Base-by-base conservation (phyloP, 2,329 filamentous ascomycete genomes). In the Cercospora janseana region DNA sequence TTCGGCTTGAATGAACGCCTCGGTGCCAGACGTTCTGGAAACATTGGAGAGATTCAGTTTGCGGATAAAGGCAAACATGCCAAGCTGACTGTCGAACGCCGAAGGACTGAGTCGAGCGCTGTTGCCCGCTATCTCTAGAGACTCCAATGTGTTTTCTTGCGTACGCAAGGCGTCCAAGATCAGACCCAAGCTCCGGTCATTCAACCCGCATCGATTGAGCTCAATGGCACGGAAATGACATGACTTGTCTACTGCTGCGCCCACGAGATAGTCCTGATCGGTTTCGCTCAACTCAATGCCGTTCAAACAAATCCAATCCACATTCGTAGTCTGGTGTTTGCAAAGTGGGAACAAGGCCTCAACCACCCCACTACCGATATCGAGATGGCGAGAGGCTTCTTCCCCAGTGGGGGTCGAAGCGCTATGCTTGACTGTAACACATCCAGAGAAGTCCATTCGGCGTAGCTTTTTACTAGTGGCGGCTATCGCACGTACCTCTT, bases 221-320 rank as follows among this genome's bases (percentile, higher is more conserved):
- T 87, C 85, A 13, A 88, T 72, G 1, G 82, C 84, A 40, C 85
- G 79, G 46, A 88, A 73, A 60, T 84, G 81, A 49, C 83, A 85
- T 20, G 73, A 73, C 56, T 78, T 75, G 53, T 86, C 81, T 1
- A 83, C 82, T 7, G 83, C 80, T n/a, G 83, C 82, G 56, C 83
- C 82, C 35, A 86, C 81, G 37, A 85, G 61, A 57, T 79, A 79
- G 55, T 87, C 85, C 46, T 87, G 70, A 66, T 88, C 85, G 0
- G 81, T 81, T 46, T 88, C 85, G 31, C 82, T 83, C n/a, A 88
- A 75, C 52, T 80, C 77, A 54, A 87, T 84, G 9, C 82, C 82
- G 53, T 82, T 87, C 51, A 88, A 68, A 16, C 80, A 75, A 46
- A 88, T 78, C 84, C 85, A 88, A 63, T 86, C 82, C 13, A 87